Evolutionary conservation across 176 grass and related monocot species (phyloP).

Genomic region (Zoysia pacifica): DNA sequence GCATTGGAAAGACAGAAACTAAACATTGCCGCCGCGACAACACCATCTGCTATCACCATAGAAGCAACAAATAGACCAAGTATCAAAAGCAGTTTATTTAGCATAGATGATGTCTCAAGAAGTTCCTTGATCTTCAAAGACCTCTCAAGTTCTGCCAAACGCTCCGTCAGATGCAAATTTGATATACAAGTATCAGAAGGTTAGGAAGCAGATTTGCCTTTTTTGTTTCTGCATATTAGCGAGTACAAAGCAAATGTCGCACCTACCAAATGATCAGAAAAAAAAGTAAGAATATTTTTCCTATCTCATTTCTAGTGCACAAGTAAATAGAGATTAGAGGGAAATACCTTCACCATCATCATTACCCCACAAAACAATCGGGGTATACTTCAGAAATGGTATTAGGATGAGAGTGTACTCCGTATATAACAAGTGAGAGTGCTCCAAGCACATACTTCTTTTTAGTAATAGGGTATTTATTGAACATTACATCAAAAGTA

Average conservation of each 20-base stretch:
- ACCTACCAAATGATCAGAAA: constrained; percentile 65
- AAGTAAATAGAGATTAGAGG: constrained; percentile 7
- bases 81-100: constrained; percentile 93
- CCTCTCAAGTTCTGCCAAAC: constrained; percentile 90
- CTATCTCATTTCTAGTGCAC: constrained; percentile 22
- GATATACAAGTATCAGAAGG: constrained; percentile 89
- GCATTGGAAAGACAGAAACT: constrained; percentile 52
- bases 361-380: constrained; percentile 90
- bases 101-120: constrained; percentile 78
- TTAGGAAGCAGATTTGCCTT: constrained; percentile 90
- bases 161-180: constrained; percentile 89
- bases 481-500: constrained; percentile 99
- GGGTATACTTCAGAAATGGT: constrained; percentile 87
- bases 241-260: constrained; percentile 98
- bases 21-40: constrained; percentile 92
- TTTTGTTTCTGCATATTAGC: constrained; percentile 93
- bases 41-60: constrained; percentile 93
- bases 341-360: constrained; percentile 95
- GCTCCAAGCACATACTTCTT: constrained; percentile 97
- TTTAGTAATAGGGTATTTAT: constrained; percentile 77
- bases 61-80: constrained; percentile 93
- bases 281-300: constrained; percentile 22
- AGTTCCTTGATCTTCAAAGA: constrained; percentile 90
- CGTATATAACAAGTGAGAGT: constrained; percentile 87
- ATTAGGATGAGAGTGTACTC: constrained; percentile 82